Conservation (phyloP, 202 grass and related monocot species). For the Hordeum pubiflorum region DNA sequence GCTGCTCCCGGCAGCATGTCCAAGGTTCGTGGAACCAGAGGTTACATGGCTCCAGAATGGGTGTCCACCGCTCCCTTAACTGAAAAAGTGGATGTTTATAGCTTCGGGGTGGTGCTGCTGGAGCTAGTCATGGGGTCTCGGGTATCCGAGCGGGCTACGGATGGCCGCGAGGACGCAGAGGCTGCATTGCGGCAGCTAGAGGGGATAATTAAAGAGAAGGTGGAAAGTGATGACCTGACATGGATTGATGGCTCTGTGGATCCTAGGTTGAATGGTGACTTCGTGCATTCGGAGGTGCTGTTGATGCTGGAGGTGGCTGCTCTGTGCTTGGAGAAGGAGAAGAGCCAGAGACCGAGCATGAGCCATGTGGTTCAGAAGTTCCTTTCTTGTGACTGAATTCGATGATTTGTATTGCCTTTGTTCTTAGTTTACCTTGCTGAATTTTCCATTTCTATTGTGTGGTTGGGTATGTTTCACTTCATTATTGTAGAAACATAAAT, state of each 20-base stretch:
- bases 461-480: no score
- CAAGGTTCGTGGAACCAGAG: not conserved
- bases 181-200: not conserved
- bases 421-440: no score
- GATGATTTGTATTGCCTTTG: no score
- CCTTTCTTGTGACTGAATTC: no score
- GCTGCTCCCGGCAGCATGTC: not conserved
- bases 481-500: no score
- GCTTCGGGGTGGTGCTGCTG: not conserved
- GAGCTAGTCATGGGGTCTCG: not conserved
- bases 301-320: slow-evolving; percentile 2
- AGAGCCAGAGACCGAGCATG: slow-evolving; percentile 1
- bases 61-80: not conserved
- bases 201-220: not conserved
- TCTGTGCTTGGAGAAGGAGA: not conserved
- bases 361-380: not conserved
- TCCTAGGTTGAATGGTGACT: not conserved
- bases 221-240: not conserved
- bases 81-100: not conserved
- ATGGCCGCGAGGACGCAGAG: not conserved
- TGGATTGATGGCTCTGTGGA: slow-evolving; percentile 4
- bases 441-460: no score
- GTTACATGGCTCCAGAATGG: not conserved
- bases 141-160: not conserved
- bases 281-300: not conserved